These are phyloP conservation scores for Fraxinus americana DNA, from an alignment of 257 asterid species.

Conservation along the genomic window DNA sequence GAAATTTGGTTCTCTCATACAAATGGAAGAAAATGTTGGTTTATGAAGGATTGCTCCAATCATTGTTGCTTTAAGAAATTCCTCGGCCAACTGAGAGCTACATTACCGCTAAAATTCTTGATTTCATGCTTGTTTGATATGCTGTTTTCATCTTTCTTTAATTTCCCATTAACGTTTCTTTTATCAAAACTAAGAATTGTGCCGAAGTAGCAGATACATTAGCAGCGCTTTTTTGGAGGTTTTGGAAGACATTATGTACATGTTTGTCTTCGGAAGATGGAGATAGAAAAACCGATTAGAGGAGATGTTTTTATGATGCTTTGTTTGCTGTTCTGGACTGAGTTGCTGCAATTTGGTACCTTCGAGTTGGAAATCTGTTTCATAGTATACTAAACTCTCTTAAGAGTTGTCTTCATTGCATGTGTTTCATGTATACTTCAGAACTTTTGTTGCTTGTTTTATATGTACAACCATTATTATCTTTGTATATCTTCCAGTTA, in stretches of 20 bases:
- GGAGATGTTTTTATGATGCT: neutral
- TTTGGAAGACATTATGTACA: neutral
- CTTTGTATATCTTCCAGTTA: neutral
- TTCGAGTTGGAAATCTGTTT: neutral
- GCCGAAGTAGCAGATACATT: neutral
- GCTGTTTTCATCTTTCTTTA: neutral
- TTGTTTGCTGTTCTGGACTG: neutral
- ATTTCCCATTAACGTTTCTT: neutral
- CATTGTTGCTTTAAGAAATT: constrained; percentile 19
- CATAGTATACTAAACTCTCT: neutral
- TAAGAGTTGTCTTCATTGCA: neutral
- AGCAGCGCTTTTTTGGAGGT: constrained; percentile 7
- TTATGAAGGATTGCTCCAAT: constrained; percentile 1
- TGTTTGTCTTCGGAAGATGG: constrained; percentile 18
- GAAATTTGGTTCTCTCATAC: constrained; percentile 18
- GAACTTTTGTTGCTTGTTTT: neutral
- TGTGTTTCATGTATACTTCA: neutral
- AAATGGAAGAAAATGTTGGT: neutral
- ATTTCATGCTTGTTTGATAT: constrained; percentile 17
- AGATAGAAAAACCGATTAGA: neutral
- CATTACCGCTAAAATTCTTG: constrained; percentile 22
- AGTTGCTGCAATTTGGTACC: neutral
- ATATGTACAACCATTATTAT: neutral
- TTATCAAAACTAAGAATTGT: constrained; percentile 15
- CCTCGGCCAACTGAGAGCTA: neutral